phyloP scores from a whole-genome alignment of 306 rosid species.

The Hippophae gyantsensis region DNA sequence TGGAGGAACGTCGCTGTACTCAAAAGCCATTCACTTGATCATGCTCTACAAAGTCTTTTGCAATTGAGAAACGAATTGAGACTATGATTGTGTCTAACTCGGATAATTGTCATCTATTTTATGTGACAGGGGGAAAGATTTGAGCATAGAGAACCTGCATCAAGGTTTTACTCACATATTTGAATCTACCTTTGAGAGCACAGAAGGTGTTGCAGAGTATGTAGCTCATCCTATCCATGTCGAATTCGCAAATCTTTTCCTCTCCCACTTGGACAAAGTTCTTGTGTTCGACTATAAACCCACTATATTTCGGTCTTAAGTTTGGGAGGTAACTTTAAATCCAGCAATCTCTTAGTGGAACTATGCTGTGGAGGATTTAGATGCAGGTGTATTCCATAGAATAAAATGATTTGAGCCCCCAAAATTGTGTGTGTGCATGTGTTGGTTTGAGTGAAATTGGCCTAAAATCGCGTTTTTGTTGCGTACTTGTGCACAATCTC shows the following conservation, averaged over 20 bases:
- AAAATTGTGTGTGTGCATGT: neutral
- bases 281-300: constrained; percentile 62
- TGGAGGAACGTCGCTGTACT: neutral
- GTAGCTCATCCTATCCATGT: constrained; percentile 61
- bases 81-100: neutral
- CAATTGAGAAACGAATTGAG: neutral
- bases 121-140: constrained; percentile 60
- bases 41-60: neutral
- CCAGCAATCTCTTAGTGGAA: constrained; percentile 1
- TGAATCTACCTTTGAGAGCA: constrained; percentile 79
- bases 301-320: constrained; percentile 24
- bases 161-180: constrained; percentile 83
- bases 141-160: constrained; percentile 66
- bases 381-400: neutral
- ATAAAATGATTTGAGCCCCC: neutral
- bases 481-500: too few species aligned
- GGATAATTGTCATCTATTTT: neutral
- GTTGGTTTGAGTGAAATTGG: too few species aligned
- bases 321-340: constrained; percentile 1
- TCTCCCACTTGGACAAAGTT: constrained; percentile 50
- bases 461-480: too few species aligned
- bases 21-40: neutral
- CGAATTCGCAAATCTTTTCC: constrained; percentile 49
- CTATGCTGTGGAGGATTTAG: neutral
- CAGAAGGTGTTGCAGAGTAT: constrained; percentile 66